A percentile compares a stretch with the other conserved stretches of the same genome.
Evolutionary conservation across 345 rosid species (phyloP).

Genomic region (Ailanthus altissimus): DNA sequence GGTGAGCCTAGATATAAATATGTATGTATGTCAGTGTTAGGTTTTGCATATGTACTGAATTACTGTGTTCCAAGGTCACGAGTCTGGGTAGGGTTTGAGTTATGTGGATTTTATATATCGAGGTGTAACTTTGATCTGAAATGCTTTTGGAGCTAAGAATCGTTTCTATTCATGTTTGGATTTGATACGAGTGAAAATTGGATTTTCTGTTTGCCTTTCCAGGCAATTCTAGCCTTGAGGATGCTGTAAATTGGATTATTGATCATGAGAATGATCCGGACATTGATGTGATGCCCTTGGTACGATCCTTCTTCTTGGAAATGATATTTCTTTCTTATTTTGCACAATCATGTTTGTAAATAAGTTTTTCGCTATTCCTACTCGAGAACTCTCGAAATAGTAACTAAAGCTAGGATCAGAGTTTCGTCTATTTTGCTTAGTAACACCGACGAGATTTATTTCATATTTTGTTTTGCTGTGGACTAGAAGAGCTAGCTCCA

Average conservation of each 20-base stretch:
- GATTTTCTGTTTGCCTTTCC: background rate
- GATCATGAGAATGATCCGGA: constrained; percentile 74
- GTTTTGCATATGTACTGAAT: background rate
- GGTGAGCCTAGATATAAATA: constrained; percentile 38
- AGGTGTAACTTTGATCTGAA: background rate
- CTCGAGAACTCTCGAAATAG: too few species aligned
- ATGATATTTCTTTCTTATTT: background rate
- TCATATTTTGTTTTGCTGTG: background rate
- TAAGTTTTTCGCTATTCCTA: too few species aligned
- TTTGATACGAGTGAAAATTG: background rate
- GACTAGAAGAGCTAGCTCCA: background rate
- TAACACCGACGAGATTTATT: too few species aligned
- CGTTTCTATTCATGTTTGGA: background rate
- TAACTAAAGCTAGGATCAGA: too few species aligned
- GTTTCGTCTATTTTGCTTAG: too few species aligned
- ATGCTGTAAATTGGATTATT: constrained; percentile 77
- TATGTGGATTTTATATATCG: too few species aligned
- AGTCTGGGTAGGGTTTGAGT: too few species aligned
- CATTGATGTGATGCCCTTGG: constrained; percentile 67
- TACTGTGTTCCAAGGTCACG: too few species aligned
- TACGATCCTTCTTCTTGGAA: constrained; percentile 30
- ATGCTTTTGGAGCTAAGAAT: background rate
- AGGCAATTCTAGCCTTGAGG: constrained; percentile 67
- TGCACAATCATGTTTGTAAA: background rate
- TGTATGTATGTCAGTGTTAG: background rate